A percentile compares a stretch with the other conserved stretches of the same genome.
phyloP scores from a whole-genome alignment of 2,329 filamentous ascomycete species.

The Aspergillus sp. region DNA sequence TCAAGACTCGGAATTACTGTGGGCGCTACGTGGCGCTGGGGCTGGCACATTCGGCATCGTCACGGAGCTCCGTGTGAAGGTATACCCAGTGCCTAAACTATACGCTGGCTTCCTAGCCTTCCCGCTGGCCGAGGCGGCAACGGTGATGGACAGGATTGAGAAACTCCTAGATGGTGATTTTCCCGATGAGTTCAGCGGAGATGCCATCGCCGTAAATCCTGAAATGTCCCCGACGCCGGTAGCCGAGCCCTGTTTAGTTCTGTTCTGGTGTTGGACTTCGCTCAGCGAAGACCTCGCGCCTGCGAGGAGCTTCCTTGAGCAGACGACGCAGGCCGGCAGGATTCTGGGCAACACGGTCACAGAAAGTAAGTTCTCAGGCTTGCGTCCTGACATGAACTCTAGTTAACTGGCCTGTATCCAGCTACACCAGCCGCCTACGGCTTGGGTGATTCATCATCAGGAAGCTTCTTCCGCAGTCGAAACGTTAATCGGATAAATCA shows the following conservation, averaged over 20 bases:
- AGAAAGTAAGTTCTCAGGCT: conserved; percentile 8
- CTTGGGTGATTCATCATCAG: conserved; percentile 12
- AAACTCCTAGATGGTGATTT: conserved; percentile 7
- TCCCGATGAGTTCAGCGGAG: conserved; percentile 14
- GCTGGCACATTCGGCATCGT: conserved; percentile 4
- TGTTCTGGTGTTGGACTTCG: conserved; percentile 10
- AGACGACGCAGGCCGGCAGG: conserved; percentile 1
- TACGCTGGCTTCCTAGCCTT: conserved; percentile 11
- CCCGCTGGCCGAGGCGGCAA: conserved; percentile 8
- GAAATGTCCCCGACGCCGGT: conserved; percentile 10
- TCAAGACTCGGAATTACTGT: conserved; percentile 5
- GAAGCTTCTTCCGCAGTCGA: conserved; percentile 15
- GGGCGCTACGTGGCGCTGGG: conserved; percentile 18
- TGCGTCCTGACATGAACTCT: conserved; percentile 2
- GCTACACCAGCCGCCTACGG: conserved; percentile 12
- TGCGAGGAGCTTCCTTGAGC: conserved; percentile 8
- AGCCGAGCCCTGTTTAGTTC: conserved; percentile 7
- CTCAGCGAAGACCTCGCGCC: neutral
- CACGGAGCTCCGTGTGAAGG: conserved; percentile 8
- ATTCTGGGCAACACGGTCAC: conserved; percentile 3
- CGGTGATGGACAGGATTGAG: conserved; percentile 9
- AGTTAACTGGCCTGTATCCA: conserved; percentile 12
- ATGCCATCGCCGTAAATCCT: conserved; percentile 9
- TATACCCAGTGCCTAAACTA: conserved; percentile 9
- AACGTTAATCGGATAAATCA: conserved; percentile 9